These are phyloP conservation scores for Daldinia caldariorum DNA, from an alignment of 495 filamentous ascomycete genomes.

Conservation along the genomic window DNA sequence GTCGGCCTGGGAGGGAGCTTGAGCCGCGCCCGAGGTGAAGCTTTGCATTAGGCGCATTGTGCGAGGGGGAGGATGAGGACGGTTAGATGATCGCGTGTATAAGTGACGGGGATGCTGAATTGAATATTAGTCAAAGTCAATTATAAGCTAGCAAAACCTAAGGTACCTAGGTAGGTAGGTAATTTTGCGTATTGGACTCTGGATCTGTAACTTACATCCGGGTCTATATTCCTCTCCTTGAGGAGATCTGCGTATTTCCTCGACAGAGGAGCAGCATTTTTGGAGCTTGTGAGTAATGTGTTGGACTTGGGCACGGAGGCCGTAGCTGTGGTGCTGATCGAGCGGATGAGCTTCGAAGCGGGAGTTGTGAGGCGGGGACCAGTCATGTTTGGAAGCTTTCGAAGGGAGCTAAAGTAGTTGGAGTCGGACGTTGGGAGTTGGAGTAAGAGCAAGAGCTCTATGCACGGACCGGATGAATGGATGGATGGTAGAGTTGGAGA, in stretches of 20 bases:
- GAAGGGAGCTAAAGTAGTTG: neutral
- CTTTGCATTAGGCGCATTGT: constrained; percentile 61
- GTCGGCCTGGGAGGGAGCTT: constrained; percentile 29
- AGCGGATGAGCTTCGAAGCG: constrained; percentile 57
- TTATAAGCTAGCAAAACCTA: too few relatives aligned
- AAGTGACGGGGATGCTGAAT: constrained; percentile 45
- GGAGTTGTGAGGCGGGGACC: constrained; percentile 53
- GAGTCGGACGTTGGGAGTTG: too few relatives aligned
- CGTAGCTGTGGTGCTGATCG: constrained; percentile 54
- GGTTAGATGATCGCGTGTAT: constrained; percentile 48
- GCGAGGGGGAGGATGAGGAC: constrained; percentile 47
- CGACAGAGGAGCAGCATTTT: constrained; percentile 44
- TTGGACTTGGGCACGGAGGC: constrained; percentile 47
- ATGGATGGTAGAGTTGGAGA: neutral
- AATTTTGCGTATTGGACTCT: neutral
- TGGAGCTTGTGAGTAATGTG: constrained; percentile 50
- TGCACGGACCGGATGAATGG: neutral
- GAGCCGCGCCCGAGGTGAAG: constrained; percentile 56
- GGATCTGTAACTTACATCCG: constrained; percentile 43
- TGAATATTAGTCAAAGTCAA: constrained; percentile 33
- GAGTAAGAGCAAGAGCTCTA: neutral
- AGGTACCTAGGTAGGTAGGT: neutral
- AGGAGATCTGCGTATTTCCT: constrained; percentile 51
- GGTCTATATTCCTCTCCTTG: constrained; percentile 47
- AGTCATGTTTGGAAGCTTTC: constrained; percentile 33